A percentile compares a stretch with the other conserved stretches of the same genome.
These are phyloP conservation scores for Plasmodium vivax DNA, from an alignment of 169 alveolate genomes.

Conservation along the genomic window DNA sequence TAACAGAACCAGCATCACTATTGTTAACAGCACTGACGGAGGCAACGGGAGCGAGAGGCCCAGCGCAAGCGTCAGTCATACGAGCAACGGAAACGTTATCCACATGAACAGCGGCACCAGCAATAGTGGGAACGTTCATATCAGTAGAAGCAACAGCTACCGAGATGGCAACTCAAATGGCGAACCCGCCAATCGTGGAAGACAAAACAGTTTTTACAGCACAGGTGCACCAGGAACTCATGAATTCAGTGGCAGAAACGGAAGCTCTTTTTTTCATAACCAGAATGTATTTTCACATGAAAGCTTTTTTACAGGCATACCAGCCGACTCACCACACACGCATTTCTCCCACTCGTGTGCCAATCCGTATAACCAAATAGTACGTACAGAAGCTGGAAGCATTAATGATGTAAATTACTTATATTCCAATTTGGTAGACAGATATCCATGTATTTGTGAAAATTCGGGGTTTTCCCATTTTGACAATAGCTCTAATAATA, in stretches of 20 bases:
- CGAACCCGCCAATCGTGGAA: background rate
- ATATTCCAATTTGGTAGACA: slow-evolving; percentile 21
- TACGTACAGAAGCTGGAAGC: background rate
- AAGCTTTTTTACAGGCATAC: background rate
- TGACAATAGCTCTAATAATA: slow-evolving; percentile 39
- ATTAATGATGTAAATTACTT: slow-evolving; percentile 27
- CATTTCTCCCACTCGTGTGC: background rate
- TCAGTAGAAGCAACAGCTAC: background rate
- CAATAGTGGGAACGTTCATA: background rate
- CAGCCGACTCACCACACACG: background rate
- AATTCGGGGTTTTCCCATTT: slow-evolving; percentile 45
- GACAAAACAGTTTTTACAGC: slow-evolving; percentile 8
- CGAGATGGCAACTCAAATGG: background rate
- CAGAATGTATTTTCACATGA: background rate
- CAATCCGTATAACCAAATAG: background rate
- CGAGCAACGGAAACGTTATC: background rate
- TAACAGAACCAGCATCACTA: background rate
- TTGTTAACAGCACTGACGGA: slow-evolving; percentile 1
- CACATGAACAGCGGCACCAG: background rate
- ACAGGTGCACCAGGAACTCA: background rate
- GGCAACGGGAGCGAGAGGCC: background rate
- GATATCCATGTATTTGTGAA: slow-evolving; percentile 47
- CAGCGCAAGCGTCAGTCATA: background rate
- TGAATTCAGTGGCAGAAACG: background rate
- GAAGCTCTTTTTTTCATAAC: background rate